Evolutionary conservation across 768 basidiomycete genomes (phyloP).

Genomic region (Tephrocybe sp.): DNA sequence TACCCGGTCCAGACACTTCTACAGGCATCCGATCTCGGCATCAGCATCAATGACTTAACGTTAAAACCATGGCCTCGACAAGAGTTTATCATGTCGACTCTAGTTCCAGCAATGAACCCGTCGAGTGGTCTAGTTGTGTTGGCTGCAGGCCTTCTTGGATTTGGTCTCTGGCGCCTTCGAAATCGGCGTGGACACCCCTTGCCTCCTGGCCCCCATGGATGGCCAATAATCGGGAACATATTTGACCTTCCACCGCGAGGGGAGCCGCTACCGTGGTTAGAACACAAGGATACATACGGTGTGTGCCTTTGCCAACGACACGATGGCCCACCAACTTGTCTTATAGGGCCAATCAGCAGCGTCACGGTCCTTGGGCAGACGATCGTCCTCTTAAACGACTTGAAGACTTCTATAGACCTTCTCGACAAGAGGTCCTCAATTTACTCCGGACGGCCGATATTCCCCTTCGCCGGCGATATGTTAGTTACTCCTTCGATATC

Average conservation of each 20-base stretch:
- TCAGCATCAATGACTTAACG: too few species aligned
- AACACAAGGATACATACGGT: conserved; percentile 23
- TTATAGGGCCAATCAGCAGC: conserved; percentile 21
- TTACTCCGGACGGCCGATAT: conserved; percentile 32
- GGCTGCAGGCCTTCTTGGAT: too few species aligned
- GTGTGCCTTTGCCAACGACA: neutral
- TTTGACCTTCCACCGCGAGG: conserved; percentile 26
- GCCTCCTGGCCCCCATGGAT: conserved; percentile 32
- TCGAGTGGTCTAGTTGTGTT: too few species aligned
- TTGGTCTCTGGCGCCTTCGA: too few species aligned
- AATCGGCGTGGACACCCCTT: conserved; percentile 9
- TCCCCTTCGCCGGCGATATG: conserved; percentile 37
- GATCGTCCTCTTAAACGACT: conserved; percentile 27
- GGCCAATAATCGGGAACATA: conserved; percentile 33
- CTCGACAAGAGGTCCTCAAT: conserved; percentile 33
- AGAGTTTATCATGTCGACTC: too few species aligned
- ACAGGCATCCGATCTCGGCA: too few species aligned
- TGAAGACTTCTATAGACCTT: conserved; percentile 30
- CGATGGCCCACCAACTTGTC: conserved; percentile 1
- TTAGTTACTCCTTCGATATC: conserved; percentile 14
- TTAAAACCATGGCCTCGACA: too few species aligned
- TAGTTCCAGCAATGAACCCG: too few species aligned
- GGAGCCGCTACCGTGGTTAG: conserved; percentile 20
- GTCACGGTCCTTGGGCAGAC: conserved; percentile 25
- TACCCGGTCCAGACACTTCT: too few species aligned